A percentile compares a stretch with the other conserved stretches of the same genome.
Conservation (phyloP, 495 filamentous ascomycete genomes). For the Thermothielavioides terrestris region DNA sequence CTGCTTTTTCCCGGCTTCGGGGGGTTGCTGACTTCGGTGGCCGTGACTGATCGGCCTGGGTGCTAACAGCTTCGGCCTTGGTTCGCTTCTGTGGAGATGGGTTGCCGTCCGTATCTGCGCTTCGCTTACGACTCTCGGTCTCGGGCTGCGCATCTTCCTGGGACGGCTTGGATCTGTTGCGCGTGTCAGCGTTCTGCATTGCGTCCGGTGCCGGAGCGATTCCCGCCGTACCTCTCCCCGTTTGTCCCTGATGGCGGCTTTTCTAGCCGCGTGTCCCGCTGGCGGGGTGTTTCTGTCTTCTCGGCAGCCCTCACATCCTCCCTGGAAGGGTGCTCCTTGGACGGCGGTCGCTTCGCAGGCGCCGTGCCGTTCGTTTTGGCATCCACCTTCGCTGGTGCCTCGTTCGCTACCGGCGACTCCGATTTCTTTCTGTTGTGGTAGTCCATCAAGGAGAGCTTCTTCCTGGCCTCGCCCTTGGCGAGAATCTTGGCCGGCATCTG, state of each 20-base stretch:
- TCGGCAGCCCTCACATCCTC: slow-evolving; percentile 15
- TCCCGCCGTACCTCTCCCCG: slow-evolving; percentile 23
- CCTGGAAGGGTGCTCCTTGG: slow-evolving; percentile 2
- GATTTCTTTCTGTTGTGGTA: slow-evolving; percentile 39
- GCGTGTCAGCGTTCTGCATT: slow-evolving; percentile 10
- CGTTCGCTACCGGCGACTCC: slow-evolving; percentile 31
- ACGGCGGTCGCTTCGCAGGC: slow-evolving; percentile 5
- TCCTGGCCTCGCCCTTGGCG: slow-evolving; percentile 33
- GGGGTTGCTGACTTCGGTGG: slow-evolving; percentile 18
- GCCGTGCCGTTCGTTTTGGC: slow-evolving; percentile 13
- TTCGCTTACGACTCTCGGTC: slow-evolving; percentile 31
- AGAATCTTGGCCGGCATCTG: slow-evolving; percentile 18
- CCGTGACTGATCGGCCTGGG: slow-evolving; percentile 21
- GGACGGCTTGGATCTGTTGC: slow-evolving; percentile 13
- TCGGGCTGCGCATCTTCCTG: slow-evolving; percentile 20
- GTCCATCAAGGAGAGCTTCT: slow-evolving; percentile 42
- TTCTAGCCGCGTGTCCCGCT: slow-evolving; percentile 11
- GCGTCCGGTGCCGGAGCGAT: background rate
- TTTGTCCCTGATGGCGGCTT: slow-evolving; percentile 20
- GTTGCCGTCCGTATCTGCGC: slow-evolving; percentile 29
- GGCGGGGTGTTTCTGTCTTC: slow-evolving; percentile 20
- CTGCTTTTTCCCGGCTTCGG: slow-evolving; percentile 13
- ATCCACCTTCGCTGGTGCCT: slow-evolving; percentile 15
- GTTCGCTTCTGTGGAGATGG: slow-evolving; percentile 30
- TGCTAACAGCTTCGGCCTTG: slow-evolving; percentile 24